Evolutionary conservation across 352 stramenopile species (phyloP).

Genomic region (Pythium graminicola): DNA sequence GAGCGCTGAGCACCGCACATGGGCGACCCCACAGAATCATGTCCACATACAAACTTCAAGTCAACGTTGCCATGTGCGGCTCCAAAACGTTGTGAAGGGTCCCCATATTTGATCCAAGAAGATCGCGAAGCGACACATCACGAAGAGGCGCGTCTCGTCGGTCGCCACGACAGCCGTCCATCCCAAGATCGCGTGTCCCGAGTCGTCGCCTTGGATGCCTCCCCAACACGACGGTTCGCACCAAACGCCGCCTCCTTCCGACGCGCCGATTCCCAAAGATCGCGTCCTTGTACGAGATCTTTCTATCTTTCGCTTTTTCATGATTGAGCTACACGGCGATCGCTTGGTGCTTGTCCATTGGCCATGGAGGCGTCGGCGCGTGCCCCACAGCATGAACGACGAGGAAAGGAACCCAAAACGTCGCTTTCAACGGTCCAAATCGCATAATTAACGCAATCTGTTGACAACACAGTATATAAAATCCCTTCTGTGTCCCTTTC

Average conservation of each 20-base stretch:
- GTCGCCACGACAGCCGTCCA: slow-evolving; percentile 6
- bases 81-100: slow-evolving; percentile 3
- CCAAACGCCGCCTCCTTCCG: not conserved
- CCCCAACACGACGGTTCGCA: not conserved
- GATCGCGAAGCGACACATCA: not conserved
- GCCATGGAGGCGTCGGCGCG: not conserved
- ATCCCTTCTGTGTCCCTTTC: too few species aligned
- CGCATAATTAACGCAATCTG: too few species aligned
- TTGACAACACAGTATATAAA: too few species aligned
- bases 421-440: too few species aligned
- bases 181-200: slow-evolving; percentile 15
- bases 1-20: slow-evolving; percentile 19
- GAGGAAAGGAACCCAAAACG: too few species aligned
- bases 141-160: slow-evolving; percentile 15
- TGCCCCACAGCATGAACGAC: too few species aligned
- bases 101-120: too few species aligned
- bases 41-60: slow-evolving; percentile 14
- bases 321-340: too few species aligned
- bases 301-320: slow-evolving; percentile 5
- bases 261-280: not conserved
- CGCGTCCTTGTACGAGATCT: not conserved
- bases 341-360: not conserved
- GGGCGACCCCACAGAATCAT: slow-evolving; percentile 1
- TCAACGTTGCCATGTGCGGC: not conserved
- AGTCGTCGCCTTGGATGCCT: not conserved